Percentiles rank a stretch among this genome's conserved stretches.
Conservation (phyloP, 495 filamentous ascomycete genomes). For the Schizothecium vesticola region DNA sequence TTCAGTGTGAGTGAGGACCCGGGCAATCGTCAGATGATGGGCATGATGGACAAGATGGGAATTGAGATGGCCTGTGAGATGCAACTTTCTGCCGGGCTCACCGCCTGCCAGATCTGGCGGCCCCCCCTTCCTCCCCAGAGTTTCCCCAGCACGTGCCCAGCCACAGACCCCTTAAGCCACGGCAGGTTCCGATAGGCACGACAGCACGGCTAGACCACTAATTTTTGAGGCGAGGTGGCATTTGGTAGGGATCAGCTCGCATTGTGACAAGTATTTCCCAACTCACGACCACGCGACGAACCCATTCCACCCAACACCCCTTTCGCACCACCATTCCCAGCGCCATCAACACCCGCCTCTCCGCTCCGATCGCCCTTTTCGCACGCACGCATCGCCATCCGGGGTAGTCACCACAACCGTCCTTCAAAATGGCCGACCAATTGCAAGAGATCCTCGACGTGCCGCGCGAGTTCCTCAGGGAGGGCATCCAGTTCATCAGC, state of each 20-base stretch:
- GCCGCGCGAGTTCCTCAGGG: constrained; percentile 74
- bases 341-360: neutral
- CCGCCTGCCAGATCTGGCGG: neutral
- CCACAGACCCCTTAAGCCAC: neutral
- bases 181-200: neutral
- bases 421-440: constrained; percentile 61
- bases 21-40: neutral
- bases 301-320: constrained; percentile 3
- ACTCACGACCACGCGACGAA: constrained; percentile 10
- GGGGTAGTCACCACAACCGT: neutral
- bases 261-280: constrained; percentile 15
- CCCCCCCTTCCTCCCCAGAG: neutral
- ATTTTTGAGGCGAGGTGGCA: constrained; percentile 21
- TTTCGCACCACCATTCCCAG: neutral
- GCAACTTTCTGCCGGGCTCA: neutral
- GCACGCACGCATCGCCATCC: neutral
- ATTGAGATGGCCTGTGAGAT: neutral
- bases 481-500: constrained; percentile 77
- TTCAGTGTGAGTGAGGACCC: neutral
- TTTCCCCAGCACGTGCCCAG: neutral
- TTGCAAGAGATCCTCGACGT: constrained; percentile 75
- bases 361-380: neutral
- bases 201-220: neutral
- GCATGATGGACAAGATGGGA: neutral
- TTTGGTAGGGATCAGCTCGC: constrained; percentile 14